Conservation (phyloP, 306 rosid species). For the cucumber (Cucumis sativus) region Cucumber_9930_V3 NC_026657.2:24720001-24720500, state of each 20-base stretch:
- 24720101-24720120: constrained; percentile 93
- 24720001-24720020: constrained; percentile 25
- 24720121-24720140: constrained; percentile 98
- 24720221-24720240: constrained; percentile 43
- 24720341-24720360: not conserved
- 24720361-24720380: constrained; percentile 38
- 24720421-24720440: constrained; percentile 71
- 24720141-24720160: constrained; percentile 99
- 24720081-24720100: constrained; percentile 94
- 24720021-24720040: constrained; percentile 17
- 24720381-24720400: constrained; percentile 61
- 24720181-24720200: constrained; percentile 40
- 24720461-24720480: constrained; percentile 99
- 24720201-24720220: constrained; percentile 40
- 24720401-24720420: constrained; percentile 65
- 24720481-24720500: constrained; percentile 50
- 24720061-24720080: constrained; percentile 10
- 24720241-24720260: constrained; percentile 37
- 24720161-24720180: constrained; percentile 53
- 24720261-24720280: constrained; percentile 40
- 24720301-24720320: not conserved
- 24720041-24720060: constrained; percentile 6
- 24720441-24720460: constrained; percentile 66
- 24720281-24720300: constrained; percentile 51
- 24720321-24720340: not conserved